Percentiles rank a stretch among this genome's conserved stretches.
These are phyloP conservation scores for Candida incommunis DNA, from an alignment of 805 yeast species.

Conservation along the genomic window DNA sequence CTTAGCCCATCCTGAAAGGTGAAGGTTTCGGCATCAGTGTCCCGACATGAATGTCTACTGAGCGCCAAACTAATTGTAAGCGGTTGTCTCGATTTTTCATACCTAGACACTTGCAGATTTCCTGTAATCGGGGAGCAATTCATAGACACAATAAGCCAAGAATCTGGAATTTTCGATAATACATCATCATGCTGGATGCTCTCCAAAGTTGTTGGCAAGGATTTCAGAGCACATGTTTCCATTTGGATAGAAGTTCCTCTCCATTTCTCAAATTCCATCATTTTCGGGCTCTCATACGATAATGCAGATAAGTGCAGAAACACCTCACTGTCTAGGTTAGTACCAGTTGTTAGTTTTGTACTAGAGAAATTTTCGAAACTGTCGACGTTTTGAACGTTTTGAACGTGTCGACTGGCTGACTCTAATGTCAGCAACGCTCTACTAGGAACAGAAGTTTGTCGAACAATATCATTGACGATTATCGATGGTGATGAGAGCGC, in stretches of 20 bases:
- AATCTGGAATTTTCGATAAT: constrained; percentile 24
- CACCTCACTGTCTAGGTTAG: background rate
- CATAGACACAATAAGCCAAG: constrained; percentile 47
- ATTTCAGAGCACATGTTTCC: constrained; percentile 2
- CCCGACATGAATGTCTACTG: constrained; percentile 32
- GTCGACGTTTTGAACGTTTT: too few species aligned
- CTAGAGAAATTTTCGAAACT: constrained; percentile 7
- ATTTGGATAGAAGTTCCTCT: constrained; percentile 1
- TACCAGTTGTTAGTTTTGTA: constrained; percentile 3
- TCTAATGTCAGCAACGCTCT: background rate
- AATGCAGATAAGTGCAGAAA: background rate
- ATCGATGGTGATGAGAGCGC: constrained; percentile 33
- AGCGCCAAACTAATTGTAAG: constrained; percentile 46
- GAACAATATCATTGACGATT: background rate
- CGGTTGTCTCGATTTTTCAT: constrained; percentile 25
- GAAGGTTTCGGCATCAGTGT: constrained; percentile 28
- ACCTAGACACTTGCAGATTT: constrained; percentile 40
- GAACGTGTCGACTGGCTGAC: background rate
- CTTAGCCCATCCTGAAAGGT: constrained; percentile 31
- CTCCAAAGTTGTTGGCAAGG: too few species aligned
- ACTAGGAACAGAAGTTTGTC: background rate
- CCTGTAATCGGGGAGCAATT: constrained; percentile 47
- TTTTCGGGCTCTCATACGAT: constrained; percentile 4
- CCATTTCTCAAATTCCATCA: constrained; percentile 9
- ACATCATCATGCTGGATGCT: constrained; percentile 1